Evolutionary conservation across 1,284 basidiomycete species (phyloP), one percentile per base, ranked within the genome.

Genomic region (Lignosus rhinocerotis): DNA sequence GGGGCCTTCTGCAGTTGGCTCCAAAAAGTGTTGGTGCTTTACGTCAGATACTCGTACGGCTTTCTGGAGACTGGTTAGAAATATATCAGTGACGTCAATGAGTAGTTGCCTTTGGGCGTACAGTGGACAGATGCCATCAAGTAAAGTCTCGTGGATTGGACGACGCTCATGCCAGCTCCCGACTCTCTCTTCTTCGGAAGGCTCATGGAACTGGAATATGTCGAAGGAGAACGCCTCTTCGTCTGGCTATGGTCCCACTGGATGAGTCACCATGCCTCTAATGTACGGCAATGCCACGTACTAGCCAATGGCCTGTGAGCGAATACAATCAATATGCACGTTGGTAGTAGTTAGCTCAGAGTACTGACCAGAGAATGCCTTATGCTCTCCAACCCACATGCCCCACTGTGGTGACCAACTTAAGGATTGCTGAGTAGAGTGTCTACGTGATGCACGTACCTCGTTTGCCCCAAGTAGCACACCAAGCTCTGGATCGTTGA

Each of bases 31-130:
- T 58, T n/a, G 72, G 62, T 61, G 79, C 34, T 72, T 72, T 19
- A 84, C 63, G 61, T 84, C 86, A 33, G 34, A 36, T 39, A 1
- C 8, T 19, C 41, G 16, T 11, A 17, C 1, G 16, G n/a, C 19
- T 10, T 10, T 43, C 63, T 61, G 84, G 34, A 34, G 17, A 17
- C 32, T 12, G 16, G 44, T 11, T 45, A 19, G 36, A 16, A 10
- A 38, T 17, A 6, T 16, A 31, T 25, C 21, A 11, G 44, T 31
- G 25, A 25, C 25, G 25, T 25, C 25, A 25, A 4, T 2, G 25
- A 25, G 25, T 25, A 25, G 25, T 25, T 25, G 25, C 25, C 25
- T 2, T 12, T 10, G 10, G 30, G 57, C 63, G 55, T 43, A 67
- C 66, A 53, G 58, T 12, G 58, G 57, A 7, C 58, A 59, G 60